A percentile compares a stretch with the other conserved stretches of the same genome.
Conservation (phyloP, 2,329 filamentous ascomycete species). For the Clarireedia paspali region DNA sequence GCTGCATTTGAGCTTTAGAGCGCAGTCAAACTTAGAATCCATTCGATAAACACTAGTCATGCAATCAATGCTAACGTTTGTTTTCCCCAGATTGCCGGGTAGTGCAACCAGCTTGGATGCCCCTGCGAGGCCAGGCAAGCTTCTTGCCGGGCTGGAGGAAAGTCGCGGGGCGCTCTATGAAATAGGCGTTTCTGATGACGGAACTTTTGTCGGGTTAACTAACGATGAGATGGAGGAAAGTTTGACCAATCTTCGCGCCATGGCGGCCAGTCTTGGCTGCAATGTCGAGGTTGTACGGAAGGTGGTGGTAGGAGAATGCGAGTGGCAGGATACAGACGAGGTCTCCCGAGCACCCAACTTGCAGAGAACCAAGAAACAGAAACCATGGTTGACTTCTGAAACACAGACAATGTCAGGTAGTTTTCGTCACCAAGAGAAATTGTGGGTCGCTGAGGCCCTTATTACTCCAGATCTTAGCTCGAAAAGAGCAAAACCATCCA, state of each 20-base stretch:
- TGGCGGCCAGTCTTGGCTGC: slow-evolving; percentile 90
- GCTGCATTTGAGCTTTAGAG: neutral
- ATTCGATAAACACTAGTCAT: neutral
- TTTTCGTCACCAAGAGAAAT: slow-evolving; percentile 40
- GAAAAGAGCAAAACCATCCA: slow-evolving; percentile 9
- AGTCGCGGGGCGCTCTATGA: slow-evolving; percentile 92
- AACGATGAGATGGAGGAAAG: slow-evolving; percentile 91
- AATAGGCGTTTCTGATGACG: slow-evolving; percentile 93
- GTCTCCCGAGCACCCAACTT: slow-evolving; percentile 9
- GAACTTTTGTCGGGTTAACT: slow-evolving; percentile 78
- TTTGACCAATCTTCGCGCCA: slow-evolving; percentile 72
- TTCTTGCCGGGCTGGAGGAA: slow-evolving; percentile 78
- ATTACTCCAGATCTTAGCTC: slow-evolving; percentile 64
- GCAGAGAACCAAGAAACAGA: slow-evolving; percentile 16
- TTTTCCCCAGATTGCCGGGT: slow-evolving; percentile 48
- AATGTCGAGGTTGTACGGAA: slow-evolving; percentile 72
- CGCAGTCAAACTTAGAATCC: neutral
- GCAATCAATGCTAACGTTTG: neutral
- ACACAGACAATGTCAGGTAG: neutral
- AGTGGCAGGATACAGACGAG: slow-evolving; percentile 43
- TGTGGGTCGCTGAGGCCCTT: slow-evolving; percentile 87
- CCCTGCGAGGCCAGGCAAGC: slow-evolving; percentile 44
- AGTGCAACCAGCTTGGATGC: slow-evolving; percentile 40
- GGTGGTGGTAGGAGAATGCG: slow-evolving; percentile 78
- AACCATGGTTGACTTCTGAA: neutral